Evolutionary conservation across 495 filamentous ascomycete genomes (phyloP).

Genomic region (Annulohypoxylon stygium): DNA sequence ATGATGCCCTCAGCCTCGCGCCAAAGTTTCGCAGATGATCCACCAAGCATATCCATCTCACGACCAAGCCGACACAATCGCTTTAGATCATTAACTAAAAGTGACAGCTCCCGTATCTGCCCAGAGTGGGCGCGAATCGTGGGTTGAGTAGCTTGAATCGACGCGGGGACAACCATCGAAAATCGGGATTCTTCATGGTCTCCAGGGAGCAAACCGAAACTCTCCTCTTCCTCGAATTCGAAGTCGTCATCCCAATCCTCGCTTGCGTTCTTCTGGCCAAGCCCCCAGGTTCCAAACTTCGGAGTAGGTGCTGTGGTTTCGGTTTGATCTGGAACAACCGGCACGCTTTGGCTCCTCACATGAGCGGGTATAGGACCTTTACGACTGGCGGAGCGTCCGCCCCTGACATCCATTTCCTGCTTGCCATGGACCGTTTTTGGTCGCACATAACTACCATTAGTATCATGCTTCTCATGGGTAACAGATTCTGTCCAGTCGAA

Average conservation of each 20-base stretch:
- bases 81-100: constrained; percentile 74
- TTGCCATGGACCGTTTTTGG: constrained; percentile 94
- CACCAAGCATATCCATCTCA: constrained; percentile 73
- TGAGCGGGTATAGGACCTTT: constrained; percentile 83
- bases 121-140: constrained; percentile 88
- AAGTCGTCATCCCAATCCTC: constrained; percentile 92
- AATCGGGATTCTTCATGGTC: constrained; percentile 62
- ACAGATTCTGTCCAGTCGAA: constrained; percentile 91
- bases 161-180: constrained; percentile 80
- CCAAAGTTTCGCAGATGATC: constrained; percentile 75
- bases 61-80: constrained; percentile 82
- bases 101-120: constrained; percentile 84
- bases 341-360: constrained; percentile 95
- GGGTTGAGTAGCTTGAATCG: constrained; percentile 86
- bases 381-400: constrained; percentile 79
- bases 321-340: constrained; percentile 76
- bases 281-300: constrained; percentile 90
- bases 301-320: constrained; percentile 70
- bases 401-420: constrained; percentile 77
- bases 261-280: constrained; percentile 83
- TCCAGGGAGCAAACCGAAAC: constrained; percentile 54
- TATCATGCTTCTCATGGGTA: constrained; percentile 66
- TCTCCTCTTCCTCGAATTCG: constrained; percentile 71
- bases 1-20: constrained; percentile 91
- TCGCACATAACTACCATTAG: constrained; percentile 69